Evolutionary conservation across 805 yeast genomes (phyloP).

Genomic region (Saccharomycopsis schoenii): DNA sequence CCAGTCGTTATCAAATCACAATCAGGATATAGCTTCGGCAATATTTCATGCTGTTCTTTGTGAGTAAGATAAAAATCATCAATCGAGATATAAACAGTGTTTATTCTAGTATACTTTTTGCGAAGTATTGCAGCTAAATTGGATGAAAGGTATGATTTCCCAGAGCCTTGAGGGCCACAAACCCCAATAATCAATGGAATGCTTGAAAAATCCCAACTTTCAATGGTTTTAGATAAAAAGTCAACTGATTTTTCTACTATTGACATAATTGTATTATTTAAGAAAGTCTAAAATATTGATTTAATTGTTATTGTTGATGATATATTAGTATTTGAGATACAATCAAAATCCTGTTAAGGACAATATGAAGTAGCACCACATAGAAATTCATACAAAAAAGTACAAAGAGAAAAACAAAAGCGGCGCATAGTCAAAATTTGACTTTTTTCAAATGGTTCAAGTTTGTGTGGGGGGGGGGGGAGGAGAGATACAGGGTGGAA

Average conservation of each 20-base stretch:
- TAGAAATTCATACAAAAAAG: no score
- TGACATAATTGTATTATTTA: neutral
- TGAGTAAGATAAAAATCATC: slow-evolving; percentile 81
- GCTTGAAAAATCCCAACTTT: slow-evolving; percentile 22
- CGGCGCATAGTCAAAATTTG: neutral
- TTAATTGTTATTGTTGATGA: no score
- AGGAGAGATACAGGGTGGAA: neutral
- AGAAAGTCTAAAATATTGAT: no score
- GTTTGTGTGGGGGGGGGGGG: neutral
- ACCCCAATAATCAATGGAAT: slow-evolving; percentile 45
- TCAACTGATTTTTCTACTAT: slow-evolving; percentile 12
- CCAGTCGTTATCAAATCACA: slow-evolving; percentile 55
- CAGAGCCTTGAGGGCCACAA: slow-evolving; percentile 75
- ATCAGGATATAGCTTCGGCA: slow-evolving; percentile 26
- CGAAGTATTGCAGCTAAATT: slow-evolving; percentile 30
- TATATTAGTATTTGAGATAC: no score
- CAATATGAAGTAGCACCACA: no score
- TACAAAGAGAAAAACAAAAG: neutral
- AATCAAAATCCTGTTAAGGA: no score
- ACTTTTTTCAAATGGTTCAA: neutral
- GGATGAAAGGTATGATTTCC: slow-evolving; percentile 51
- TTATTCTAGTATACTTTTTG: slow-evolving; percentile 28
- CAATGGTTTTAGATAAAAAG: slow-evolving; percentile 26
- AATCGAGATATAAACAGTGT: slow-evolving; percentile 49
- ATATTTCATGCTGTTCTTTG: slow-evolving; percentile 44